A percentile compares a stretch with the other conserved stretches of the same genome.
Evolutionary conservation across 2,329 filamentous ascomycete species (phyloP).

Genomic region (Fusarium falciforme): DNA sequence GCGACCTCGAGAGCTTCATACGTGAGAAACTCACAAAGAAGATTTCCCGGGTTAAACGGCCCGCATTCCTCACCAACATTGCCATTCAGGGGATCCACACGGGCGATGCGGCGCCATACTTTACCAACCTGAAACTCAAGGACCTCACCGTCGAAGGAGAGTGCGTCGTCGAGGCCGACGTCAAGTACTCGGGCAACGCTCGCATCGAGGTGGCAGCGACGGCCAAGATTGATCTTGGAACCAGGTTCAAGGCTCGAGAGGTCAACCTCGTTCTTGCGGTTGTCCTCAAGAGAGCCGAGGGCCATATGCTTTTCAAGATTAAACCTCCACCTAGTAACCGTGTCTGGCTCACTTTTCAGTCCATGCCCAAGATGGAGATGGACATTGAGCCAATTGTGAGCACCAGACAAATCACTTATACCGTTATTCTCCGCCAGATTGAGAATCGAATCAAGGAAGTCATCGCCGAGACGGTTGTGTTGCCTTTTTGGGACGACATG

Average conservation of each 20-base stretch:
- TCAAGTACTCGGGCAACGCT: conserved; percentile 91
- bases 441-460: conserved; percentile 96
- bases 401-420: conserved; percentile 94
- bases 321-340: conserved; percentile 97
- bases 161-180: conserved; percentile 85
- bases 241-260: conserved; percentile 88
- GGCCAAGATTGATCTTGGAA: conserved; percentile 88
- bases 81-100: conserved; percentile 86
- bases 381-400: conserved; percentile 96
- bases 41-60: conserved; percentile 92
- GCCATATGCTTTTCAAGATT: conserved; percentile 85
- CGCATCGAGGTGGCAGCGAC: conserved; percentile 92
- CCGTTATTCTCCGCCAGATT: conserved; percentile 89
- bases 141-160: conserved; percentile 94
- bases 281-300: conserved; percentile 85
- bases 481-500: conserved; percentile 95
- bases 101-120: conserved; percentile 86
- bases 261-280: conserved; percentile 90
- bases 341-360: conserved; percentile 94
- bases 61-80: conserved; percentile 87
- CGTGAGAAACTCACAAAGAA: conserved; percentile 93
- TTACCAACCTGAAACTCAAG: conserved; percentile 88
- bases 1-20: conserved; percentile 82
- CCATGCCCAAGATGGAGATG: conserved; percentile 93
- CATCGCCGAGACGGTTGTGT: conserved; percentile 88